phyloP scores from a whole-genome alignment of 352 stramenopile species.

The Globisporangium splendens region DNA sequence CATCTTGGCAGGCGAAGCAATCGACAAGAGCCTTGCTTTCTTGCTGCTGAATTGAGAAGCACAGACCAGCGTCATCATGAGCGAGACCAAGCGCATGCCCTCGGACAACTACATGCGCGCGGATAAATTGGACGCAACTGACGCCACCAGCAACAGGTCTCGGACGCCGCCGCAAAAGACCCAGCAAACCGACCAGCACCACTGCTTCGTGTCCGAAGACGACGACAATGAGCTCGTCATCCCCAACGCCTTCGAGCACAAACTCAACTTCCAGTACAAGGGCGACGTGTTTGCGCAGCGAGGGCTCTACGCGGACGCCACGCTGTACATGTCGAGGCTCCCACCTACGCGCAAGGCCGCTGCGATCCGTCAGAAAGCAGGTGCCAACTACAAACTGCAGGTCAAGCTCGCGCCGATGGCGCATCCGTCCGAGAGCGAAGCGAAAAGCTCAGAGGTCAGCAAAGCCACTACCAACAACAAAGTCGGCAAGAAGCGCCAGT shows the following conservation, averaged over 20 bases:
- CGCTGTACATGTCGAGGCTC: slow-evolving; percentile 71
- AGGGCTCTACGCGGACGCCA: slow-evolving; percentile 59
- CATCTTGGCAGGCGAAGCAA: background rate
- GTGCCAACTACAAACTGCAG: slow-evolving; percentile 35
- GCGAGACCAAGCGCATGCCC: slow-evolving; percentile 6
- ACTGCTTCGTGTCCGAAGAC: slow-evolving; percentile 28
- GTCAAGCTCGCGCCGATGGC: slow-evolving; percentile 51
- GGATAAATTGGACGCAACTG: background rate
- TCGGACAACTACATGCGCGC: slow-evolving; percentile 5
- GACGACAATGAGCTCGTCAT: slow-evolving; percentile 7
- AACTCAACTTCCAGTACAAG: slow-evolving; percentile 60
- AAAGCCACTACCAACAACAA: slow-evolving; percentile 20
- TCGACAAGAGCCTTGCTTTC: too few species aligned
- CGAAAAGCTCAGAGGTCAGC: slow-evolving; percentile 1
- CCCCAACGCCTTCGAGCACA: slow-evolving; percentile 29
- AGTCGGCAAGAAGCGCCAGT: slow-evolving; percentile 55
- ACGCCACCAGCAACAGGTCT: background rate
- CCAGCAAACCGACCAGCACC: slow-evolving; percentile 3
- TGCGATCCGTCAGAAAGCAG: slow-evolving; percentile 23
- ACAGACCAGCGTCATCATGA: slow-evolving; percentile 2
- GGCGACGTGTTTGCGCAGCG: slow-evolving; percentile 75
- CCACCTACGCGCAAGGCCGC: slow-evolving; percentile 42
- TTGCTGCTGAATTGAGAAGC: background rate
- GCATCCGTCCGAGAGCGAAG: slow-evolving; percentile 11
- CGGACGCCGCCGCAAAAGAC: slow-evolving; percentile 1